A percentile compares a stretch with the other conserved stretches of the same genome.
These are phyloP conservation scores for Bisporella sp. DNA, from an alignment of 2,329 filamentous ascomycete species.

Conservation along the genomic window DNA sequence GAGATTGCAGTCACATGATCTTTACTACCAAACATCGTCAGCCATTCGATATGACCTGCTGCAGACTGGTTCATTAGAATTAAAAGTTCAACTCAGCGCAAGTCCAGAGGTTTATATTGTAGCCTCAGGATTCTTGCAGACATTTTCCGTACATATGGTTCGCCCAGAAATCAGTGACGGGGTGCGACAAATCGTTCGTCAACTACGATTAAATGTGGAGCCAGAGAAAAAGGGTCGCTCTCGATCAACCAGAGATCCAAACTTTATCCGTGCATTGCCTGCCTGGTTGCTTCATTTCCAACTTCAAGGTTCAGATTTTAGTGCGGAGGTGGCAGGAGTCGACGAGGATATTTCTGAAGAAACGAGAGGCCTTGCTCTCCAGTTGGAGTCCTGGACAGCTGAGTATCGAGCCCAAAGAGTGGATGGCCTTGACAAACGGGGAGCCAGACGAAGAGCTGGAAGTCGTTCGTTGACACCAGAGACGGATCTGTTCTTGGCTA, in stretches of 20 bases:
- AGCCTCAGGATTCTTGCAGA: slow-evolving; percentile 72
- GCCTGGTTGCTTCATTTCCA: slow-evolving; percentile 79
- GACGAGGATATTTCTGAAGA: slow-evolving; percentile 78
- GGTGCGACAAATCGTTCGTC: slow-evolving; percentile 81
- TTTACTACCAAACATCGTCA: slow-evolving; percentile 89
- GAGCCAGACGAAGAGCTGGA: slow-evolving; percentile 61
- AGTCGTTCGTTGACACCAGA: slow-evolving; percentile 66
- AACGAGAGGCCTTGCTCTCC: slow-evolving; percentile 74
- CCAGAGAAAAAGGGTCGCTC: slow-evolving; percentile 48
- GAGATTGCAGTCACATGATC: slow-evolving; percentile 74
- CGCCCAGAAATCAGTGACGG: slow-evolving; percentile 90
- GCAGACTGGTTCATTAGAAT: slow-evolving; percentile 78
- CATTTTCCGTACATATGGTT: slow-evolving; percentile 82
- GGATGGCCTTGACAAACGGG: slow-evolving; percentile 53
- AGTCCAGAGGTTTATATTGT: slow-evolving; percentile 80
- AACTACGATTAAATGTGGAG: slow-evolving; percentile 66
- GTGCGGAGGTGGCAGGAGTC: slow-evolving; percentile 81
- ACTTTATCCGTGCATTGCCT: slow-evolving; percentile 72
- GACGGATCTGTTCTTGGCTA: slow-evolving; percentile 48
- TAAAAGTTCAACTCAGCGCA: slow-evolving; percentile 79
- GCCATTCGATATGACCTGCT: slow-evolving; percentile 81
- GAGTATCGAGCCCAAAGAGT: slow-evolving; percentile 82
- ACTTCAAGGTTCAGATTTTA: slow-evolving; percentile 82
- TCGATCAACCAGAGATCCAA: slow-evolving; percentile 47
- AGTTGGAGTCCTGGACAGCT: slow-evolving; percentile 79